Conservation (phyloP, 345 rosid species). For the Adansonia digitata region DNA sequence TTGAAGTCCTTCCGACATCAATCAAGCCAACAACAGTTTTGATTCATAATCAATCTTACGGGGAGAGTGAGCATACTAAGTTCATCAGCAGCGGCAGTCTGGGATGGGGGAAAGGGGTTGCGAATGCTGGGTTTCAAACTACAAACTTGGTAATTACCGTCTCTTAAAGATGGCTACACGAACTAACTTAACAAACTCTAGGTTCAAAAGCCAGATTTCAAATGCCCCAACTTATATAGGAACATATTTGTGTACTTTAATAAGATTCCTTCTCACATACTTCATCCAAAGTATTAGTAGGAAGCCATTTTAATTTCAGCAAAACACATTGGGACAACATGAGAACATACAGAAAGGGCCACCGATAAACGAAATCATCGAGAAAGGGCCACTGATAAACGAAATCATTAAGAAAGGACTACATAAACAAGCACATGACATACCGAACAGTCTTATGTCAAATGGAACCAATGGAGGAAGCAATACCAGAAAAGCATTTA, state of each 20-base stretch:
- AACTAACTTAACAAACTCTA: no score
- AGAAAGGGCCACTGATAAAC: constrained; percentile 24
- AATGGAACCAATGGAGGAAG: constrained; percentile 12
- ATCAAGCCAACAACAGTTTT: not conserved
- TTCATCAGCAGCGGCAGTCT: not conserved
- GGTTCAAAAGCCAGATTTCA: not conserved
- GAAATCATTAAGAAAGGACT: constrained; percentile 35
- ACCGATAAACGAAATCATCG: constrained; percentile 14
- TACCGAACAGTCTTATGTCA: not conserved
- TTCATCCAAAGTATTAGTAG: not conserved
- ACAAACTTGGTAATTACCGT: no score
- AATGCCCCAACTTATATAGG: not conserved
- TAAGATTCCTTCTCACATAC: constrained; percentile 1
- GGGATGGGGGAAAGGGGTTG: no score
- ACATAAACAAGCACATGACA: constrained; percentile 15
- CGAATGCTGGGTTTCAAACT: no score
- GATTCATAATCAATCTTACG: not conserved
- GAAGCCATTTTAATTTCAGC: constrained; percentile 9
- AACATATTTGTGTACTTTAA: not conserved
- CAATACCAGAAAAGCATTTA: not conserved
- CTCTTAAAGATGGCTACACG: no score
- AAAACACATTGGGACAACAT: constrained; percentile 3
- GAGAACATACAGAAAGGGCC: constrained; percentile 19
- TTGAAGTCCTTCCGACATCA: not conserved
- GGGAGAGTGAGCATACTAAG: not conserved